phyloP scores from a whole-genome alignment of 176 grass and related monocot genomes.

The Guadua angustifolia region DNA sequence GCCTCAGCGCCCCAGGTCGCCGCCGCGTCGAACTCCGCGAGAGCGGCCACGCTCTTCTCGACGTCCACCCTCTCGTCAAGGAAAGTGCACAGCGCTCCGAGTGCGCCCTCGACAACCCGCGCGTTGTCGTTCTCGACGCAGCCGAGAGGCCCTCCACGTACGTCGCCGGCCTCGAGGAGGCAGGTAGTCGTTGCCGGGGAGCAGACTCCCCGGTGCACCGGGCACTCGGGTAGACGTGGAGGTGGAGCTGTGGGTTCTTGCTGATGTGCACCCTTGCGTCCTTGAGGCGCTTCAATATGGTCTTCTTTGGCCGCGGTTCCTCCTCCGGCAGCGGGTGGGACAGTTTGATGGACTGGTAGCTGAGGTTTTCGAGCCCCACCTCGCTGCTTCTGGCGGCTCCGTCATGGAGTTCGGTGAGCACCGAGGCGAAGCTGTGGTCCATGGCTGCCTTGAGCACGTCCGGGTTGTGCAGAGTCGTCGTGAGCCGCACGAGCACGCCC shows the following conservation, averaged over 20 bases:
- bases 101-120: slow-evolving; percentile 62
- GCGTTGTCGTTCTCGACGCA: slow-evolving; percentile 65
- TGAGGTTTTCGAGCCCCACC: slow-evolving; percentile 84
- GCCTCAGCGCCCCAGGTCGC: slow-evolving; percentile 57
- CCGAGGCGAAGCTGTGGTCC: slow-evolving; percentile 55
- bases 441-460: slow-evolving; percentile 64
- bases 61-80: slow-evolving; percentile 76
- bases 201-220: slow-evolving; percentile 75
- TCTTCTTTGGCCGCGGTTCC: slow-evolving; percentile 42
- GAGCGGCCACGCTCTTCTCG: slow-evolving; percentile 57
- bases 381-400: slow-evolving; percentile 53
- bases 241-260: slow-evolving; percentile 11
- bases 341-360: slow-evolving; percentile 68
- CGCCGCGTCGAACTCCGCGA: slow-evolving; percentile 44
- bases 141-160: slow-evolving; percentile 62
- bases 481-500: slow-evolving; percentile 72
- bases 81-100: slow-evolving; percentile 73
- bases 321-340: slow-evolving; percentile 60
- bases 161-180: slow-evolving; percentile 59
- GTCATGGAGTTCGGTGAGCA: slow-evolving; percentile 59
- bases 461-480: slow-evolving; percentile 64
- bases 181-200: slow-evolving; percentile 60
- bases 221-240: slow-evolving; percentile 55
- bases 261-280: slow-evolving; percentile 55
- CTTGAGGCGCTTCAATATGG: slow-evolving; percentile 53